Conservation (phyloP, 352 stramenopile species). For the Hyaloperonospora arabidopsidis region DNA sequence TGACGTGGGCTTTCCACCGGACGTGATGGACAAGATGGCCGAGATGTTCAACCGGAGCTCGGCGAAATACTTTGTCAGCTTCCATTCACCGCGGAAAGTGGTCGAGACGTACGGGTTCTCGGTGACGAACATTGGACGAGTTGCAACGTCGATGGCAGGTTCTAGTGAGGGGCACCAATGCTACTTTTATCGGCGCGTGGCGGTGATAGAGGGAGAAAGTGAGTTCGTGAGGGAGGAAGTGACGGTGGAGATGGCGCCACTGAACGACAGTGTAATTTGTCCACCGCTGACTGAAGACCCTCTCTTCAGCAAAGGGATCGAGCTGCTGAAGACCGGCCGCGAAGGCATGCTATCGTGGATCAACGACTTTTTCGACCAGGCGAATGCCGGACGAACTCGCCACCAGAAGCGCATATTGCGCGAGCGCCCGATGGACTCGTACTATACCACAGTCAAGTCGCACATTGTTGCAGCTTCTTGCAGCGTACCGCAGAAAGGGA, state of each 20-base stretch:
- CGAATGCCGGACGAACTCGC: slow-evolving; percentile 57
- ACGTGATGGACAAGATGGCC: slow-evolving; percentile 89
- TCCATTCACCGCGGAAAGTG: slow-evolving; percentile 88
- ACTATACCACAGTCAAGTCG: slow-evolving; percentile 66
- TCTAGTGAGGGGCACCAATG: slow-evolving; percentile 94
- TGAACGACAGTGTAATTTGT: slow-evolving; percentile 14
- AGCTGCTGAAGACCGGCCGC: slow-evolving; percentile 64
- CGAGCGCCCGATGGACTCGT: slow-evolving; percentile 62
- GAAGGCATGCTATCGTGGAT: slow-evolving; percentile 74
- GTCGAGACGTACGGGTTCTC: slow-evolving; percentile 91
- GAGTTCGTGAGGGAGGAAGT: slow-evolving; percentile 21
- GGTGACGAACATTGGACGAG: slow-evolving; percentile 86
- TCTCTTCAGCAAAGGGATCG: slow-evolving; percentile 71
- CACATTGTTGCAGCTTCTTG: slow-evolving; percentile 21
- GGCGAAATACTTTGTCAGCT: slow-evolving; percentile 92
- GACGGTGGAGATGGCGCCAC: slow-evolving; percentile 15
- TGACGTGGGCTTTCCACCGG: slow-evolving; percentile 95
- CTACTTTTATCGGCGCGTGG: slow-evolving; percentile 90
- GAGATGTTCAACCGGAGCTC: slow-evolving; percentile 89
- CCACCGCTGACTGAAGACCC: slow-evolving; percentile 56
- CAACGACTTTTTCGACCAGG: slow-evolving; percentile 58
- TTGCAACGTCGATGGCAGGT: slow-evolving; percentile 90
- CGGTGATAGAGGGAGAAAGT: slow-evolving; percentile 12
- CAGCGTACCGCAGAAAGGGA: slow-evolving; percentile 18
- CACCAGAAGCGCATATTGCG: slow-evolving; percentile 50